A percentile compares a stretch with the other conserved stretches of the same genome.
Evolutionary conservation across 2,329 filamentous ascomycete species (phyloP).

Genomic region (Aspergillus sp.): DNA sequence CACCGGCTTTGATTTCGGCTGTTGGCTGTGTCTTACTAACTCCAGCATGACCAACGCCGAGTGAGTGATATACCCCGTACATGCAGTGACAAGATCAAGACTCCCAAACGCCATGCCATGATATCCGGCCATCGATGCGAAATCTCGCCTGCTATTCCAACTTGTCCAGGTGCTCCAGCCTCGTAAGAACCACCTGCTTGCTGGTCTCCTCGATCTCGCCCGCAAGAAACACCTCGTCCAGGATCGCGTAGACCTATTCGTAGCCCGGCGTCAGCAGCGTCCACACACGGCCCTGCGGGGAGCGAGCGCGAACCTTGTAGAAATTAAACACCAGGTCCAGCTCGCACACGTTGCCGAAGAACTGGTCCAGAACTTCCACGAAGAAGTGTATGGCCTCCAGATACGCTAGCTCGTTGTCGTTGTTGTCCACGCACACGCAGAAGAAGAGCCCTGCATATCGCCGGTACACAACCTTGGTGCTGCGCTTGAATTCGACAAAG

Average conservation of each 20-base stretch:
- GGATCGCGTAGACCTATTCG: constrained; percentile 78
- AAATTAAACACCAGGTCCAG: constrained; percentile 75
- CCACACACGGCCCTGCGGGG: no score
- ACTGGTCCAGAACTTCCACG: constrained; percentile 94
- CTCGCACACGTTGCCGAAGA: constrained; percentile 98
- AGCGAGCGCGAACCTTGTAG: constrained; percentile 50
- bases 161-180: constrained; percentile 92
- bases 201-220: constrained; percentile 98
- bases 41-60: no score
- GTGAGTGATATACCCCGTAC: no score
- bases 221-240: constrained; percentile 95
- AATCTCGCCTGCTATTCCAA: constrained; percentile 53
- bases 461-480: constrained; percentile 90
- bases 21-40: no score
- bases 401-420: constrained; percentile 95
- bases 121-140: background rate
- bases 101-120: constrained; percentile 1
- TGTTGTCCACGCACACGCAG: constrained; percentile 97
- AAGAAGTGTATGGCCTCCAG: constrained; percentile 99
- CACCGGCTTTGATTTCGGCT: background rate
- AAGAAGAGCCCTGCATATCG: constrained; percentile 98
- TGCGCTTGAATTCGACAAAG: constrained; percentile 71
- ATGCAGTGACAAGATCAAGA: no score
- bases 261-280: no score
- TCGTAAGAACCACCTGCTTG: constrained; percentile 91